Conservation (phyloP, 164 flowering plant species). For the Nymphaea colorata region DNA sequence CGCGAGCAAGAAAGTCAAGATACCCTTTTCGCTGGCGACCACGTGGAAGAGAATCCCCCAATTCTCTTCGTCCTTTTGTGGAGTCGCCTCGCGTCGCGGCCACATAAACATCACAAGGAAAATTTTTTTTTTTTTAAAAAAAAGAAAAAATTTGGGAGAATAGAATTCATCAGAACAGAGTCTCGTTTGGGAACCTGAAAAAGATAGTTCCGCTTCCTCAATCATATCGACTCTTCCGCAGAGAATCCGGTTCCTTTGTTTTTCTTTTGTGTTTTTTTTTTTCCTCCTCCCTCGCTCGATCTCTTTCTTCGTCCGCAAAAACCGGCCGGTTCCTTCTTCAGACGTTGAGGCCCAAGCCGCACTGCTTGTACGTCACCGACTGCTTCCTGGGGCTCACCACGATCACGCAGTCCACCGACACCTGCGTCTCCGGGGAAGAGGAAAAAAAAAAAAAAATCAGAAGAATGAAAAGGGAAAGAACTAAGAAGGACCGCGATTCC, state of each 20-base stretch:
- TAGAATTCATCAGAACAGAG: neutral
- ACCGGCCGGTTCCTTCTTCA: conserved; percentile 12
- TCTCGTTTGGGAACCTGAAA: neutral
- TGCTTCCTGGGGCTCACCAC: conserved; percentile 88
- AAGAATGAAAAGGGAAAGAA: too few relatives aligned
- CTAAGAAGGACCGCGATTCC: too few relatives aligned
- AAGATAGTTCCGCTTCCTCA: neutral
- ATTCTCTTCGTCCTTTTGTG: neutral
- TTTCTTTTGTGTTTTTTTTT: too few relatives aligned
- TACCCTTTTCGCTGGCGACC: neutral
- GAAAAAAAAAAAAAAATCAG: neutral
- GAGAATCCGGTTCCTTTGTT: neutral
- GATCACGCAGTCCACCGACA: conserved; percentile 77
- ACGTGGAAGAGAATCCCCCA: neutral
- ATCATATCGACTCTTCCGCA: neutral
- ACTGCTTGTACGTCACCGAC: conserved; percentile 78
- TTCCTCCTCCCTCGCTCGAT: too few relatives aligned
- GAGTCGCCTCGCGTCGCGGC: too few relatives aligned
- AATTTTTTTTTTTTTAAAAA: too few relatives aligned
- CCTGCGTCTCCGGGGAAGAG: conserved; percentile 33
- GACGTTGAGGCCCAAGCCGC: conserved; percentile 84
- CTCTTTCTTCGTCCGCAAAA: neutral
- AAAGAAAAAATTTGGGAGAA: neutral
- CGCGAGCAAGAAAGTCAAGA: too few relatives aligned
- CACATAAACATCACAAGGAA: neutral